Conservation (phyloP, 768 basidiomycete species). For the Amylocystis lapponica region DNA sequence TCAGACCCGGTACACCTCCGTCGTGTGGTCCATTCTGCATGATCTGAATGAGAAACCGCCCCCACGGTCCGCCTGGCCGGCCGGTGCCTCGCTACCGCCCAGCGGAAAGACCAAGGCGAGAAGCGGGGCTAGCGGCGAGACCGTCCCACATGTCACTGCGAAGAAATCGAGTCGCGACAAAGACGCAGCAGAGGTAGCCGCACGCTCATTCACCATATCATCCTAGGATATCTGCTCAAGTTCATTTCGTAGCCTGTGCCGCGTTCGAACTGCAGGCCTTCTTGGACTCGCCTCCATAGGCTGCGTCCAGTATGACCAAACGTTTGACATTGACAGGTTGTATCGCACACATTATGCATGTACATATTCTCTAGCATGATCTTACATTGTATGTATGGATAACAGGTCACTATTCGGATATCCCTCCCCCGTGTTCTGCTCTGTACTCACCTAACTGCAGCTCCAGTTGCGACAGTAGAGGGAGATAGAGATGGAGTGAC, state of each 20-base stretch:
- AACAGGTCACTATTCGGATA: no score
- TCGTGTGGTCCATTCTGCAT: constrained; percentile 52
- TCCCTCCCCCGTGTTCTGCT: no score
- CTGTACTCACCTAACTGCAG: no score
- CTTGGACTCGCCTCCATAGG: no score
- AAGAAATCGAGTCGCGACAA: constrained; percentile 27
- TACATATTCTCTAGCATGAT: no score
- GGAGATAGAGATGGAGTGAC: no score
- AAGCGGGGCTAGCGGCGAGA: neutral
- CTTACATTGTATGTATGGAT: no score
- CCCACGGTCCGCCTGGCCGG: constrained; percentile 26
- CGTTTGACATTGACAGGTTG: no score
- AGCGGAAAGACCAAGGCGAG: neutral
- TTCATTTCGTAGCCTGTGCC: constrained; percentile 36
- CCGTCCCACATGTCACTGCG: constrained; percentile 1
- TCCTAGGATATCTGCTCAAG: neutral
- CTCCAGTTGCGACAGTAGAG: no score
- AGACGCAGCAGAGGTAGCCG: constrained; percentile 32
- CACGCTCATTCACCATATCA: constrained; percentile 1
- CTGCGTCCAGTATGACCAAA: no score
- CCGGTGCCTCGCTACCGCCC: constrained; percentile 45
- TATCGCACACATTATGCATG: no score
- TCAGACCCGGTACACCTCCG: constrained; percentile 57
- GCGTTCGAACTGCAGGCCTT: constrained; percentile 40
- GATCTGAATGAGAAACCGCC: constrained; percentile 43